Percentiles rank a stretch among this genome's conserved stretches.
phyloP scores from a whole-genome alignment of 345 rosid genomes.

The Linum lewisii region DNA sequence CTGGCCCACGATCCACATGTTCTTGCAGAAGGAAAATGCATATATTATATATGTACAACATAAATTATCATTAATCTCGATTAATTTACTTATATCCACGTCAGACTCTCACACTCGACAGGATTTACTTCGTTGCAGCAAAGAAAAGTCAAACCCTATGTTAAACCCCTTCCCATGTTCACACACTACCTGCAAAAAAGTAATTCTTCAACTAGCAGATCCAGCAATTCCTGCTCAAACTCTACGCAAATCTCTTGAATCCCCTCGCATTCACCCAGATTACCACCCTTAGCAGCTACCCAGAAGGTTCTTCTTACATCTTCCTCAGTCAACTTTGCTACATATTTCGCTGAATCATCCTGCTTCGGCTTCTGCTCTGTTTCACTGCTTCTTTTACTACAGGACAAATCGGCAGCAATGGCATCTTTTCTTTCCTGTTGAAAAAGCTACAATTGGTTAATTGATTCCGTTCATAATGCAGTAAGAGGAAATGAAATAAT shows the following conservation, averaged over 20 bases:
- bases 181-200: constrained; percentile 13
- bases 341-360: constrained; percentile 30
- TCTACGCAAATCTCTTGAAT: constrained; percentile 41
- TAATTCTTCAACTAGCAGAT: constrained; percentile 33
- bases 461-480: neutral
- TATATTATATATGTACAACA: too few relatives aligned
- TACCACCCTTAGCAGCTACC: constrained; percentile 14
- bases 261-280: constrained; percentile 21
- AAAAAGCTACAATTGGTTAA: neutral
- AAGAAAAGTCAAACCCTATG: too few relatives aligned
- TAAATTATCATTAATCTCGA: too few relatives aligned
- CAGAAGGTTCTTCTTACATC: constrained; percentile 36
- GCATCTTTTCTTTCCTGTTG: constrained; percentile 5
- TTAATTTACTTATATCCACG: too few relatives aligned
- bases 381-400: neutral
- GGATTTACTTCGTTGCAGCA: too few relatives aligned
- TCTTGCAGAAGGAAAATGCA: too few relatives aligned
- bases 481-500: neutral
- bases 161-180: too few relatives aligned
- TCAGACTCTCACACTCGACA: too few relatives aligned
- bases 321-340: constrained; percentile 34
- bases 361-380: constrained; percentile 5
- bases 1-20: too few relatives aligned
- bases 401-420: too few relatives aligned
- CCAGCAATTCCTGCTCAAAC: constrained; percentile 44